Percentiles rank a stretch among this genome's conserved stretches.
These are phyloP conservation scores for Dovyalis caffra DNA, from an alignment of 345 rosid genomes.

Conservation along the genomic window DNA sequence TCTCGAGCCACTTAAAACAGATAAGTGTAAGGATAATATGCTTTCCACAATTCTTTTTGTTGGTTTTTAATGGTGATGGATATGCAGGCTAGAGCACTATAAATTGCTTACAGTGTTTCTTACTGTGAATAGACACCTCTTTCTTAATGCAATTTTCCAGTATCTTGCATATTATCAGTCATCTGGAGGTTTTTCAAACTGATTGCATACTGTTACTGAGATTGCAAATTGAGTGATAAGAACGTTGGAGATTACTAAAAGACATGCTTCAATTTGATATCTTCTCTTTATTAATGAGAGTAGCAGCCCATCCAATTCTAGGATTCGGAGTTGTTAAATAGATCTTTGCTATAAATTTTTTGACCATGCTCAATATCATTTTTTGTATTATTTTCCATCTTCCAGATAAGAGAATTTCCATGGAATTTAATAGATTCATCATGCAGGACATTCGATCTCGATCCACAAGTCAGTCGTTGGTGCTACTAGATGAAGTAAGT, in stretches of 20 bases:
- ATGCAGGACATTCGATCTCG: slow-evolving; percentile 74
- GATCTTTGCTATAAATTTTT: slow-evolving; percentile 11
- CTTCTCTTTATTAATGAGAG: not conserved
- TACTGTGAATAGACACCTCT: not conserved
- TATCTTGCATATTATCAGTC: not conserved
- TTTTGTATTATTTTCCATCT: not conserved
- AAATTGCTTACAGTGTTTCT: slow-evolving; percentile 12
- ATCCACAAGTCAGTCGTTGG: slow-evolving; percentile 74
- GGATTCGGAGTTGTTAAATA: not conserved
- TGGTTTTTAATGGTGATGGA: not conserved
- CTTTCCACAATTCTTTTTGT: not conserved
- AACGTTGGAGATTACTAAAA: not conserved
- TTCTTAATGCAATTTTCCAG: not conserved
- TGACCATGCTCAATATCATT: not conserved
- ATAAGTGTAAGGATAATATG: slow-evolving; percentile 59
- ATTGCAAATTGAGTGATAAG: not conserved
- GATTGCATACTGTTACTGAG: slow-evolving; percentile 1
- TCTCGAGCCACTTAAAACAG: slow-evolving; percentile 91
- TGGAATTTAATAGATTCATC: slow-evolving; percentile 10
- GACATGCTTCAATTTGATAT: not conserved
- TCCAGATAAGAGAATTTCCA: not conserved
- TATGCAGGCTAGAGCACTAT: not conserved
- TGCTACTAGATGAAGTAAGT: slow-evolving; percentile 93
- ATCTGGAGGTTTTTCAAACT: not conserved
- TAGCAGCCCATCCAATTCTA: not conserved